Evolutionary conservation across 2,329 filamentous ascomycete genomes (phyloP).

Genomic region (Alternaria longipes): DNA sequence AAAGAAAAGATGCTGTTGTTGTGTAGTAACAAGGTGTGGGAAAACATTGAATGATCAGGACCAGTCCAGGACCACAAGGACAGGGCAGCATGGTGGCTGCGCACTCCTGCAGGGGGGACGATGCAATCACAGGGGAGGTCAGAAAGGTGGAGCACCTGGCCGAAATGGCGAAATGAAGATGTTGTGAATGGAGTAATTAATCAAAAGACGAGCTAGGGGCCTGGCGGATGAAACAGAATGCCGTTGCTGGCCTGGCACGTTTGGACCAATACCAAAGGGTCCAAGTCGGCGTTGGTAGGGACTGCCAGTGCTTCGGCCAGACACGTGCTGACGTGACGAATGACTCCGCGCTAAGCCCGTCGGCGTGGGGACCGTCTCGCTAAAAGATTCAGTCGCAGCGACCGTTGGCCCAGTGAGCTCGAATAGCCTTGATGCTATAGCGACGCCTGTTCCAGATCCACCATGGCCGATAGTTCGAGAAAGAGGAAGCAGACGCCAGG

Average conservation of each 20-base stretch:
- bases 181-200: conserved; percentile 20
- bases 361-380: conserved; percentile 18
- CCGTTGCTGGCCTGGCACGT: conserved; percentile 9
- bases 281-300: not conserved
- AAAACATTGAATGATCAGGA: conserved; percentile 23
- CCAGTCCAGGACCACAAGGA: conserved; percentile 26
- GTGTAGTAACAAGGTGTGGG: conserved; percentile 15
- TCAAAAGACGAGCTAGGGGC: conserved; percentile 13
- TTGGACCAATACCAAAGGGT: conserved; percentile 12
- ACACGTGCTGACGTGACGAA: conserved; percentile 24
- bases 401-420: conserved; percentile 17
- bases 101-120: conserved; percentile 30
- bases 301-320: not conserved
- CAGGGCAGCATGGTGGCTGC: conserved; percentile 17
- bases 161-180: conserved; percentile 25
- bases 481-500: conserved; percentile 34
- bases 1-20: conserved; percentile 11
- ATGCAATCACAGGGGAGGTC: conserved; percentile 29
- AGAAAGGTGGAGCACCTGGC: conserved; percentile 18
- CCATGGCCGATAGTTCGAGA: conserved; percentile 32
- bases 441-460: not conserved
- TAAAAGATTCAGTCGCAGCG: conserved; percentile 12
- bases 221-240: conserved; percentile 22
- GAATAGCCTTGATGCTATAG: not conserved
- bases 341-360: conserved; percentile 14